phyloP scores from a whole-genome alignment of 176 grass and related monocot genomes.

The Carex pumila region DNA sequence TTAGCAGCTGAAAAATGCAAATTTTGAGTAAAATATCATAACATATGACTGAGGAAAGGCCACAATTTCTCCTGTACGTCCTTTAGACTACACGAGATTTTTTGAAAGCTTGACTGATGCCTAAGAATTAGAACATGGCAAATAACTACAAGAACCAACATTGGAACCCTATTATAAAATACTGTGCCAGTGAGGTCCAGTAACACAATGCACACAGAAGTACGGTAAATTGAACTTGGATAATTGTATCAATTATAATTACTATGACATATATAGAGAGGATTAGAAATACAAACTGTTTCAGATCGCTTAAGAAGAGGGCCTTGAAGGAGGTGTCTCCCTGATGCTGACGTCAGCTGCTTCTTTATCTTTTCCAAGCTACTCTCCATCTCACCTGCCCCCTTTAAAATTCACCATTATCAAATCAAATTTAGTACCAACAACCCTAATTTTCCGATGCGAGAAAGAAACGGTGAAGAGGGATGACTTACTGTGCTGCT shows the following conservation, averaged over 20 bases:
- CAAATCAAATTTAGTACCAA: background rate
- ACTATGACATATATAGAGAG: background rate
- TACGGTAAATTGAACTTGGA: background rate
- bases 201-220: background rate
- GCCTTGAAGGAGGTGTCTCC: constrained; percentile 68
- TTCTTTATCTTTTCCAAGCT: constrained; percentile 81
- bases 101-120: background rate
- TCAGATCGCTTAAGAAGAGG: constrained; percentile 86
- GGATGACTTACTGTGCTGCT: constrained; percentile 42
- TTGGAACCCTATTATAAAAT: background rate
- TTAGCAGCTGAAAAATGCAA: background rate
- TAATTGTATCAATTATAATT: background rate
- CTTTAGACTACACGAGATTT: background rate
- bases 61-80: background rate
- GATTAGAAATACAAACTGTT: constrained; percentile 22
- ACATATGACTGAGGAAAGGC: background rate
- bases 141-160: background rate
- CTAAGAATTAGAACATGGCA: background rate
- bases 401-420: constrained; percentile 22
- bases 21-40: background rate
- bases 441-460: constrained; percentile 19
- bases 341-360: constrained; percentile 68
- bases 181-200: background rate
- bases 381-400: constrained; percentile 54
- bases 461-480: background rate